phyloP scores from a whole-genome alignment of 2,329 filamentous ascomycete species.

The Shiraia bambusicola region DNA sequence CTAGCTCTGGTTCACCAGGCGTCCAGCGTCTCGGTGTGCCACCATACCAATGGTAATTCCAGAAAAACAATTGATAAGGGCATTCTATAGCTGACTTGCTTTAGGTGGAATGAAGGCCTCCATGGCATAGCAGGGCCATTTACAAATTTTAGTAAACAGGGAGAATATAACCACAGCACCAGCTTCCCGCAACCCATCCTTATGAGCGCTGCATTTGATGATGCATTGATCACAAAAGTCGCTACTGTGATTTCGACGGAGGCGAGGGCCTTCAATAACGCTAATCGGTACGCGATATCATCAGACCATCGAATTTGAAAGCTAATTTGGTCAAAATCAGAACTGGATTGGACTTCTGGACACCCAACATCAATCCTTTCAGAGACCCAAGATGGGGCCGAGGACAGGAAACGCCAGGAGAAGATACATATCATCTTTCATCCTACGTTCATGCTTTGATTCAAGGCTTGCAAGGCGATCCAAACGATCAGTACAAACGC shows the following conservation, averaged over 20 bases:
- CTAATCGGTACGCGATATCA: conserved; percentile 33
- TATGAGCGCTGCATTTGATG: conserved; percentile 65
- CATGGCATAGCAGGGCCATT: conserved; percentile 55
- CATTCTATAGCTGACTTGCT: neutral
- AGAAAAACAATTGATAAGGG: conserved; percentile 46
- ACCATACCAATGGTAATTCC: conserved; percentile 57
- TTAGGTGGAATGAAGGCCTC: conserved; percentile 5
- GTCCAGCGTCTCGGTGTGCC: conserved; percentile 57
- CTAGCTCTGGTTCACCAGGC: conserved; percentile 48
- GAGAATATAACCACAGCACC: conserved; percentile 63
- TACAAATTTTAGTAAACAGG: conserved; percentile 56
- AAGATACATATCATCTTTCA: conserved; percentile 56
- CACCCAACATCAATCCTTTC: conserved; percentile 68
- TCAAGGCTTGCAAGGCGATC: conserved; percentile 56
- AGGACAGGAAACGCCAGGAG: conserved; percentile 57
- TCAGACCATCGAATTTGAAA: too few species aligned
- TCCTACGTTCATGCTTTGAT: conserved; percentile 57
- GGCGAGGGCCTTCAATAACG: conserved; percentile 66
- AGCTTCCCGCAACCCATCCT: conserved; percentile 67
- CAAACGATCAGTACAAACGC: conserved; percentile 26
- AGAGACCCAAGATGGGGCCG: conserved; percentile 63
- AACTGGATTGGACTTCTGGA: conserved; percentile 60
- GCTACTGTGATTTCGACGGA: conserved; percentile 61
- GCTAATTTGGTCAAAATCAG: conserved; percentile 19
- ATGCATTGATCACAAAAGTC: conserved; percentile 60